Percentiles rank a stretch among this genome's conserved stretches.
Conservation (phyloP, 805 yeast genomes). For the Jamesozyma piceae region DNA sequence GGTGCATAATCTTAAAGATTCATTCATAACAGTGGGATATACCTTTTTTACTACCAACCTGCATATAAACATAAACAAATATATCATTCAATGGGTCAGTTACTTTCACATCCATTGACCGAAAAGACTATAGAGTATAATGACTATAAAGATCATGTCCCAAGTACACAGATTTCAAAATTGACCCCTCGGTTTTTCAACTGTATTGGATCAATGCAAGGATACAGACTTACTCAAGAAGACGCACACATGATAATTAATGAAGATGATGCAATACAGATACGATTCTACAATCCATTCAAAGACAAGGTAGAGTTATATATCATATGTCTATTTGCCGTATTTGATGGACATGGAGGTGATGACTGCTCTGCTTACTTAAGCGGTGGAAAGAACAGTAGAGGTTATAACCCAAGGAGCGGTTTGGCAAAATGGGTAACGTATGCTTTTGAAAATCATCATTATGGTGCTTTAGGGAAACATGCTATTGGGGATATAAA, state of each 20-base stretch:
- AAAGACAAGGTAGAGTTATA: conserved; percentile 18
- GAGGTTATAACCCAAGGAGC: conserved; percentile 9
- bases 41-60: no score
- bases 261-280: conserved; percentile 32
- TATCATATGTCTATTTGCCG: conserved; percentile 46
- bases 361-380: conserved; percentile 48
- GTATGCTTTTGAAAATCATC: conserved; percentile 24
- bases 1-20: no score
- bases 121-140: conserved; percentile 49
- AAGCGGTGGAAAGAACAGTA: conserved; percentile 24
- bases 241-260: conserved; percentile 57
- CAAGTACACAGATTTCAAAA: conserved; percentile 6
- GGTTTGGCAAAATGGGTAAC: conserved; percentile 26
- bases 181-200: conserved; percentile 38
- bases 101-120: conserved; percentile 64
- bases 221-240: conserved; percentile 65
- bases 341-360: conserved; percentile 83
- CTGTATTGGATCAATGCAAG: conserved; percentile 69
- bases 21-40: no score
- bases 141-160: conserved; percentile 24
- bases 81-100: conserved; percentile 49
- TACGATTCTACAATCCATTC: conserved; percentile 27
- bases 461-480: conserved; percentile 17
- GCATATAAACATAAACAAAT: background rate
- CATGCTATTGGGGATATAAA: conserved; percentile 3